Evolutionary conservation across 1,139 yeast genomes (phyloP), one percentile per base, ranked within the genome.

Genomic region (Yamadazyma atlantica): DNA sequence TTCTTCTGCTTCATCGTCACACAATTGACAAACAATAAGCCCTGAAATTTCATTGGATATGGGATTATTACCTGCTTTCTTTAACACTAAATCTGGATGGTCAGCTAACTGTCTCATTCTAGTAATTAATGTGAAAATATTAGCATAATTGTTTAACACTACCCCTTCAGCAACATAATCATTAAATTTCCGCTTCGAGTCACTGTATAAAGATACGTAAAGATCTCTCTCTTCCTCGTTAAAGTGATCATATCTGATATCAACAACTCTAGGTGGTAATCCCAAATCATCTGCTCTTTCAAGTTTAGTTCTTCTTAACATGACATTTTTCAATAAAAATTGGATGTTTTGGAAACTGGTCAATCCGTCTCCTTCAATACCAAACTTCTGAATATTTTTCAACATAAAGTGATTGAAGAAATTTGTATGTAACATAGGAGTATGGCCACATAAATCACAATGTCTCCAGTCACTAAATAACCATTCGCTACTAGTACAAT

Each of bases 1-100:
- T 45, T 92, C 98, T 59, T 92, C 97, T 0, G 98, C 96, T 60
- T 89, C 97, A 55, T 94, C 98, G 50, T 90, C 97, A 63, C 99
- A 94, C 19, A 92, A 60, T 49, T 87, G 94, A 57, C 98, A 92
- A 33, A 94, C 84, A 19, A 89, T 75, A 1, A 84, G 82, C 11
- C 88, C 89, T 14, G 69, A 71, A 4, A 66, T 53, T 8, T 60
- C 64, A 9, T 49, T 51, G 2, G 66, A 48, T 2, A 67, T 58
- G 10, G 66, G 60, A 38, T 71, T 70, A 29, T 68, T 60, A 3
- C 46, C 44, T 4, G 33, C 73, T 39, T 89, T 72, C 50, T 90
- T 82, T 55, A 92, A 68, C 1, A 92, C 97, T 46, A 94, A 69
- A 64, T 94, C 99, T 0, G 98, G 98, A 60, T 92, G 99, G 59